phyloP scores from a whole-genome alignment of 2,329 filamentous ascomycete genomes.

The Proliferodiscus dingleyae region DNA sequence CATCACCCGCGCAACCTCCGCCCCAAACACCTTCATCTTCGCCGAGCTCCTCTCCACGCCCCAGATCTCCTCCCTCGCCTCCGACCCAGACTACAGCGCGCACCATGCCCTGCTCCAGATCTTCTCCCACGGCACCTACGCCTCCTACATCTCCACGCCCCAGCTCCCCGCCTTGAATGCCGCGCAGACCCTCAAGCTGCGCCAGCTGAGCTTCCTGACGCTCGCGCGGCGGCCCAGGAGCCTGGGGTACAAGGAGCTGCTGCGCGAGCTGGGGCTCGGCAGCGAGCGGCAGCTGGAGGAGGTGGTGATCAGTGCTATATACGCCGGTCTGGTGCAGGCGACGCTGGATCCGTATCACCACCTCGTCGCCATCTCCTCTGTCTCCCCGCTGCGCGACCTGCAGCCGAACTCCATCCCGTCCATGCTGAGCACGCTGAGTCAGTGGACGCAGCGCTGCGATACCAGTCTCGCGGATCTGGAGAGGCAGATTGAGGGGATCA shows the following conservation, averaged over 20 bases:
- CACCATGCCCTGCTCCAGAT: slow-evolving; percentile 73
- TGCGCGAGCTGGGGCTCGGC: slow-evolving; percentile 60
- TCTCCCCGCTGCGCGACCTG: slow-evolving; percentile 83
- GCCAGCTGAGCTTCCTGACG: slow-evolving; percentile 82
- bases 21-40: slow-evolving; percentile 86
- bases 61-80: slow-evolving; percentile 68
- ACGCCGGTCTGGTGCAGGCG: slow-evolving; percentile 74
- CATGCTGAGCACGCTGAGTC: slow-evolving; percentile 63
- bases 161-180: slow-evolving; percentile 66
- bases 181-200: slow-evolving; percentile 76
- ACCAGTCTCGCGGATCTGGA: slow-evolving; percentile 71
- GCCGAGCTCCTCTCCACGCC: slow-evolving; percentile 82
- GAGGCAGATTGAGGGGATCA: slow-evolving; percentile 64
- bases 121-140: slow-evolving; percentile 90
- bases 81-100: slow-evolving; percentile 54
- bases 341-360: slow-evolving; percentile 77
- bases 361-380: slow-evolving; percentile 70
- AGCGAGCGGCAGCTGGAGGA: slow-evolving; percentile 71
- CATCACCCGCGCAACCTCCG: slow-evolving; percentile 82
- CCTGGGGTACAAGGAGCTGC: slow-evolving; percentile 47
- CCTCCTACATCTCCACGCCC: slow-evolving; percentile 56
- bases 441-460: slow-evolving; percentile 77
- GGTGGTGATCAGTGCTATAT: slow-evolving; percentile 82
- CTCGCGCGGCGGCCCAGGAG: slow-evolving; percentile 58
- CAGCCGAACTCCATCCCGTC: slow-evolving; percentile 64